phyloP scores from a whole-genome alignment of 2,329 filamentous ascomycete species.

The Capronia coronata region DNA sequence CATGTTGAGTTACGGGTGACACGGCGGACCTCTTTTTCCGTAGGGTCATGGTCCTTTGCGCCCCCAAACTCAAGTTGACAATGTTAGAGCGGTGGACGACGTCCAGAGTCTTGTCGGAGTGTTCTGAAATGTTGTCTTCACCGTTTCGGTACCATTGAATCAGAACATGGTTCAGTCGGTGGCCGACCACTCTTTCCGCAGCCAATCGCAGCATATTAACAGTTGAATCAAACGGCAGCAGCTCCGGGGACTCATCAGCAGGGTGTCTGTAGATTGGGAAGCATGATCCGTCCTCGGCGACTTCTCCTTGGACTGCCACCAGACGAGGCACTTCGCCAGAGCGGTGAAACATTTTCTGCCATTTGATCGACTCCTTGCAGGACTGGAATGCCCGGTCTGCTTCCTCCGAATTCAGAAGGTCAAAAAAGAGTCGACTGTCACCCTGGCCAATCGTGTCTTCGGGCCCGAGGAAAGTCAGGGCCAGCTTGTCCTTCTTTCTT shows the following conservation, averaged over 20 bases:
- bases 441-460: conserved; percentile 64
- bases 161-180: conserved; percentile 80
- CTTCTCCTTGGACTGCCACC: conserved; percentile 76
- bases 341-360: conserved; percentile 89
- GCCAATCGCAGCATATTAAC: conserved; percentile 62
- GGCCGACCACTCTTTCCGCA: conserved; percentile 67
- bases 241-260: conserved; percentile 73
- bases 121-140: conserved; percentile 87
- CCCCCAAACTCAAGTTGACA: conserved; percentile 89
- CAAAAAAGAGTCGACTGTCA: conserved; percentile 66
- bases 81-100: conserved; percentile 75
- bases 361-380: conserved; percentile 58
- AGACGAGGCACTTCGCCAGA: conserved; percentile 86
- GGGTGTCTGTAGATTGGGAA: conserved; percentile 94
- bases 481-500: conserved; percentile 17
- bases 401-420: conserved; percentile 59
- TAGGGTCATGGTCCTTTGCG: conserved; percentile 81
- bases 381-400: conserved; percentile 47
- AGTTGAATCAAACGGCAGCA: conserved; percentile 67
- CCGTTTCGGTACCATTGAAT: conserved; percentile 91
- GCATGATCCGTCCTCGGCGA: conserved; percentile 58
- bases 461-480: conserved; percentile 30
- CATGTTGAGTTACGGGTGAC: conserved; percentile 3
- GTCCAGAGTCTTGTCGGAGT: conserved; percentile 94
- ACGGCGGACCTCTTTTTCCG: conserved; percentile 64